Conservation (phyloP, 352 stramenopile species). For the Pythium aquatile region DNA sequence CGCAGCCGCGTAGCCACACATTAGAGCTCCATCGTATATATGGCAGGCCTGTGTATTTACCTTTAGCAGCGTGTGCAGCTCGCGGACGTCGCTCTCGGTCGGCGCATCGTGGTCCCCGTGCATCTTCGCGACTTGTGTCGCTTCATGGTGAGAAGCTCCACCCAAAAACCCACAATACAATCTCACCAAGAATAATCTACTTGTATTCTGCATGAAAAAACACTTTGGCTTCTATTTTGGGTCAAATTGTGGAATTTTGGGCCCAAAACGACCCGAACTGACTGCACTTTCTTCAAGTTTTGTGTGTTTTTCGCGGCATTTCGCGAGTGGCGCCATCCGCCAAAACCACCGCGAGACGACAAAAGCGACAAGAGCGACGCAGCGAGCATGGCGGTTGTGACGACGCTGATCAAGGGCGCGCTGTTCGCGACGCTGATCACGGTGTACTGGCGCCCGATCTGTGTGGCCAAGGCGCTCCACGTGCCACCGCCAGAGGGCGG, state of each 20-base stretch:
- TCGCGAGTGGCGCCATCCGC: not conserved
- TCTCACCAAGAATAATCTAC: no score
- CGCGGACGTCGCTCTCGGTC: slow-evolving; percentile 13
- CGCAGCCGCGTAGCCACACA: not conserved
- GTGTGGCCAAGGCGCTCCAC: slow-evolving; percentile 37
- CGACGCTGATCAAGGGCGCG: slow-evolving; percentile 35
- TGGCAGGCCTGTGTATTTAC: not conserved
- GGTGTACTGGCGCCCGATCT: slow-evolving; percentile 50
- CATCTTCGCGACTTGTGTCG: not conserved
- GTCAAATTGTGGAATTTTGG: slow-evolving; percentile 1
- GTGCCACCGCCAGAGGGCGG: slow-evolving; percentile 31
- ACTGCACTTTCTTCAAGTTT: slow-evolving; percentile 7
- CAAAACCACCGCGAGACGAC: not conserved
- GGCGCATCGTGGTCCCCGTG: not conserved
- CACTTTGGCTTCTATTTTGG: not conserved
- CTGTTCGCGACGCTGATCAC: slow-evolving; percentile 40
- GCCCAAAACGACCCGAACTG: slow-evolving; percentile 4
- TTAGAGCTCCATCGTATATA: not conserved
- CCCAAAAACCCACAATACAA: not conserved
- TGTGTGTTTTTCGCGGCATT: slow-evolving; percentile 4
- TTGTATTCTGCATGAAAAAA: no score
- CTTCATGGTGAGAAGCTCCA: not conserved
- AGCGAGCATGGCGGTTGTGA: slow-evolving; percentile 15
- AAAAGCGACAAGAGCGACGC: not conserved
- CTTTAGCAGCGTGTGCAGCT: slow-evolving; percentile 21